Evolutionary conservation across 208 protist genomes (phyloP), one percentile per base, ranked within the genome.

Genomic region (Leptomonas seymouri): DNA sequence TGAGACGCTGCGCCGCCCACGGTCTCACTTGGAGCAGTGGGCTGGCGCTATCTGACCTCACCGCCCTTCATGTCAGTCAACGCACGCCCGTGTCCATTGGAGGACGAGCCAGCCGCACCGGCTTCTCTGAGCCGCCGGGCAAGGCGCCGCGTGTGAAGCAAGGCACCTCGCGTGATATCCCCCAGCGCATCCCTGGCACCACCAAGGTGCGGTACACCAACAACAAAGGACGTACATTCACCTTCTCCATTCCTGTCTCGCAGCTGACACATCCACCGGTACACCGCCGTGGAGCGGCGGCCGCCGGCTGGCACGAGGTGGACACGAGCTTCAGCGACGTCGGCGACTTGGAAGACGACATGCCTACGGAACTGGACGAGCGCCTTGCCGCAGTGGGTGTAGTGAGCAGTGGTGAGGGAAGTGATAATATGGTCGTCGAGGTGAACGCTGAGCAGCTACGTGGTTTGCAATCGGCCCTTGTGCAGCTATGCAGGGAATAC

Each of bases 151-250:
- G 86, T 16, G 81, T 95, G 62, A 90, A 91, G 61, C 86, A 91
- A 45, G 71, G 60, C 0, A 61, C 41, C 5, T 51, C 50, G 0
- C 60, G 71, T 14, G 79, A 71, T 14, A 61, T 90, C 30, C 76
- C 82, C 3, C 82, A 80, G 45, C 80, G 80, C 34, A 80, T 96
- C 34, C 83, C 91, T 7, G 88, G 88, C 53, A 96, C 91, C 9
- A 96, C 91, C 12, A 94, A 93, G 71, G 63, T 96, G 25, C 71
- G 71, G 23, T 93, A 93, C 85, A 96, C 91, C 31, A 96, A 96
- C 66, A 76, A 82, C 39, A 91, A 89, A 49, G 91, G 91, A n/a
- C 82, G 87, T 31, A 84, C 81, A 18, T 96, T 96, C 66, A 79
- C 71, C 6, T 96, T 96, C 53, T 86, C 84, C 14, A 86, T 96